These are phyloP conservation scores for Lachancea mirantina DNA, from an alignment of 805 yeast species.

Conservation along the genomic window DNA sequence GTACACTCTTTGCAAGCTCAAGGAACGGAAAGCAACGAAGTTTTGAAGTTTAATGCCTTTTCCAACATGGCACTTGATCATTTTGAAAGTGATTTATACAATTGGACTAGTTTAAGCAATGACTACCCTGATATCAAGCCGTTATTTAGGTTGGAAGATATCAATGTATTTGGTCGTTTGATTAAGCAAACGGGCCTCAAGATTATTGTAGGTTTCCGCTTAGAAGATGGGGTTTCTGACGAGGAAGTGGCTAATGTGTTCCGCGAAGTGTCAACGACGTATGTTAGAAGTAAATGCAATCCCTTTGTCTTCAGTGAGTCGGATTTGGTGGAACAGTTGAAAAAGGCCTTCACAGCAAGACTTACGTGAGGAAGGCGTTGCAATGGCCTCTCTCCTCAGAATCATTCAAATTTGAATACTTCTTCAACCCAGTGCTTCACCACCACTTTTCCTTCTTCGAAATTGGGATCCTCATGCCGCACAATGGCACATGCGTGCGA, in stretches of 20 bases:
- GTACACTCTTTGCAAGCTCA: constrained; percentile 18
- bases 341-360: constrained; percentile 13
- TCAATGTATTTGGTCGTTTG: constrained; percentile 25
- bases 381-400: too few species aligned
- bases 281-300: constrained; percentile 21
- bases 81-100: constrained; percentile 24
- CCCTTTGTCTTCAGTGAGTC: constrained; percentile 20
- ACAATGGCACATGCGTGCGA: constrained; percentile 82
- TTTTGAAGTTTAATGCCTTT: constrained; percentile 25
- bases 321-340: constrained; percentile 13
- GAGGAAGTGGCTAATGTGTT: constrained; percentile 15
- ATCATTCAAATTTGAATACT: constrained; percentile 27
- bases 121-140: constrained; percentile 14
- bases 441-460: constrained; percentile 64
- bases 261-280: constrained; percentile 19
- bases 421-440: constrained; percentile 55
- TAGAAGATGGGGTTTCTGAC: not conserved
- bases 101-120: constrained; percentile 17
- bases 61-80: constrained; percentile 30
- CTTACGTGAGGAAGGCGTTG: constrained; percentile 1
- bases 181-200: constrained; percentile 26
- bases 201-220: constrained; percentile 24
- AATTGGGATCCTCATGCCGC: constrained; percentile 46
- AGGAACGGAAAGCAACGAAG: constrained; percentile 16
- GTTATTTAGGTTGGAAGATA: constrained; percentile 26